Conservation (phyloP, 371 early-diverging fungal genomes). For the Apophysomyces elegans region DNA sequence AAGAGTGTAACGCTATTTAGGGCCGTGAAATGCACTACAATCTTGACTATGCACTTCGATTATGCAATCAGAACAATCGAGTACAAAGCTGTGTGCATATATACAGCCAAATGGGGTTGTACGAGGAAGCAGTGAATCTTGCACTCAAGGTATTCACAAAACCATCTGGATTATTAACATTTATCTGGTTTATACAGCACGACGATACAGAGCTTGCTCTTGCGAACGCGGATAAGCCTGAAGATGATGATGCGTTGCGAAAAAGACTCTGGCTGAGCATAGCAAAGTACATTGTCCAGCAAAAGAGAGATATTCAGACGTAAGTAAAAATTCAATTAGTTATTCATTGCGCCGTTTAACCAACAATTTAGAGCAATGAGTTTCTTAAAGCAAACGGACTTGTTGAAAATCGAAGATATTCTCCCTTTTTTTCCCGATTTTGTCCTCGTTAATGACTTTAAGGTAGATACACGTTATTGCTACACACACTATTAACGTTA, state of each 20-base stretch:
- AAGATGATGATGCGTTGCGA: slow-evolving; percentile 70
- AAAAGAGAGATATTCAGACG: slow-evolving; percentile 77
- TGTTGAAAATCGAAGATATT: slow-evolving; percentile 91
- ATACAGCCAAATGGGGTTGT: slow-evolving; percentile 81
- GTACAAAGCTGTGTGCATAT: slow-evolving; percentile 83
- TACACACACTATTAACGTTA: not conserved
- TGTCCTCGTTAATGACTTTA: slow-evolving; percentile 92
- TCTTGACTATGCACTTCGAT: slow-evolving; percentile 84
- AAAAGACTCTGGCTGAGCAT: slow-evolving; percentile 90
- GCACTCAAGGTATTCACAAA: slow-evolving; percentile 67
- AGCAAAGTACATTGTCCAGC: slow-evolving; percentile 83
- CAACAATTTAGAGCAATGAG: slow-evolving; percentile 70
- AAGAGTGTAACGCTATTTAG: slow-evolving; percentile 24
- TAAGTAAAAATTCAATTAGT: slow-evolving; percentile 20
- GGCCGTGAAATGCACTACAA: slow-evolving; percentile 79
- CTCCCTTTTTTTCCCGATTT: slow-evolving; percentile 94
- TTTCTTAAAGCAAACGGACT: slow-evolving; percentile 73
- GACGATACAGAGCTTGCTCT: slow-evolving; percentile 83
- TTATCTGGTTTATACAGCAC: slow-evolving; percentile 40
- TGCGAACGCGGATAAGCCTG: slow-evolving; percentile 84
- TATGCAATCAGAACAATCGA: slow-evolving; percentile 77
- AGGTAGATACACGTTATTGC: slow-evolving; percentile 40
- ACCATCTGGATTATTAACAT: not conserved
- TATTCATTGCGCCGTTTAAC: not conserved
- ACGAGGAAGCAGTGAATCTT: slow-evolving; percentile 87